Evolutionary conservation across 495 filamentous ascomycete species (phyloP).

Genomic region (Lasiosphaeriaceae sp.): DNA sequence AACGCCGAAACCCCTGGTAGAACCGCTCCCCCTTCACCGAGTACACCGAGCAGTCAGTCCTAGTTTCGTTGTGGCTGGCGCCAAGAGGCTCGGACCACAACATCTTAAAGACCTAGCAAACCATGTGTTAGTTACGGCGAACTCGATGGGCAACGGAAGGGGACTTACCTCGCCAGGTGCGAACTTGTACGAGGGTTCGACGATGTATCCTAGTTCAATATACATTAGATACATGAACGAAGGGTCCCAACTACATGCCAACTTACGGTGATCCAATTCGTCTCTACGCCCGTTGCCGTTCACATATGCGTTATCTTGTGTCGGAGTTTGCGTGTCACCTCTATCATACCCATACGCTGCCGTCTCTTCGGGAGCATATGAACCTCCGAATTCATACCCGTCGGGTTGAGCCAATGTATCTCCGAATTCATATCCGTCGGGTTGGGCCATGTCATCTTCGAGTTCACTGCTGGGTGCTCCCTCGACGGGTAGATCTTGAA

Average conservation of each 20-base stretch:
- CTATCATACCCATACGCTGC: background rate
- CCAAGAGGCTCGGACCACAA: conserved; percentile 45
- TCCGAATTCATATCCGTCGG: background rate
- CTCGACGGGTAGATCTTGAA: background rate
- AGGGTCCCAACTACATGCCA: background rate
- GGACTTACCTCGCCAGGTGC: conserved; percentile 36
- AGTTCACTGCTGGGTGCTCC: background rate
- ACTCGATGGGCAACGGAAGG: background rate
- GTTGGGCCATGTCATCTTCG: background rate
- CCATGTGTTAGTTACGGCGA: background rate
- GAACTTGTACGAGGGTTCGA: conserved; percentile 39
- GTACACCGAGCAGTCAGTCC: conserved; percentile 27
- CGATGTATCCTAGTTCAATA: conserved; percentile 30
- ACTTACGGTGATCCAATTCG: conserved; percentile 4
- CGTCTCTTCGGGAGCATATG: background rate
- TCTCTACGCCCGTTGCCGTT: too few relatives aligned
- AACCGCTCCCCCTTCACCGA: conserved; percentile 30
- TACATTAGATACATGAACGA: background rate
- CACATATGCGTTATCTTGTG: background rate
- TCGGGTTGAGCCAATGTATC: background rate
- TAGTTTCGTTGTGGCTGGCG: conserved; percentile 23
- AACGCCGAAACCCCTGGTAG: conserved; percentile 41
- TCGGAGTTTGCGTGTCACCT: background rate
- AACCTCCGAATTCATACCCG: background rate
- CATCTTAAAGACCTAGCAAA: conserved; percentile 42